A percentile compares a stretch with the other conserved stretches of the same genome.
Conservation (phyloP, 1,284 basidiomycete genomes). For the Testicularia cyperi region DNA sequence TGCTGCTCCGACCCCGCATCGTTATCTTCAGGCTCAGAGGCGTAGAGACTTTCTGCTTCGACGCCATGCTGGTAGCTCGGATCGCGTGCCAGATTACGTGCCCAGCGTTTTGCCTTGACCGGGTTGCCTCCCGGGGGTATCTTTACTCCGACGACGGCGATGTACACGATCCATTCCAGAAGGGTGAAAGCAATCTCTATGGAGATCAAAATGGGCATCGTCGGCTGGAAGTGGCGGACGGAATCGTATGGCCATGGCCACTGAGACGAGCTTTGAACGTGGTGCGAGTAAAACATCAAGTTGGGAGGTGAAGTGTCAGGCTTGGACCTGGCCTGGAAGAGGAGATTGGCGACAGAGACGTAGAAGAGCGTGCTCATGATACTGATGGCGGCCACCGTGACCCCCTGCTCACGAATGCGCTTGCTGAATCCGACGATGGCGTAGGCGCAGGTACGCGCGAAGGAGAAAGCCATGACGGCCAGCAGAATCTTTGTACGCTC, state of each 20-base stretch:
- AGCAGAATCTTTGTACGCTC: slow-evolving; percentile 19
- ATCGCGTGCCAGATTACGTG: slow-evolving; percentile 14
- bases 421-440: slow-evolving; percentile 36
- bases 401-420: slow-evolving; percentile 27
- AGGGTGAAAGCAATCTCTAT: slow-evolving; percentile 31
- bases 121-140: slow-evolving; percentile 36
- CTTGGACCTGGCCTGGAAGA: slow-evolving; percentile 33
- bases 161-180: slow-evolving; percentile 37
- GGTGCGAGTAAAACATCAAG: no score
- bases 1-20: slow-evolving; percentile 4
- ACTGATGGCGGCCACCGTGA: slow-evolving; percentile 34
- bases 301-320: background rate
- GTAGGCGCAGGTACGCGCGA: slow-evolving; percentile 14
- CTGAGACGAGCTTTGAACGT: background rate
- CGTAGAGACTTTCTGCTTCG: slow-evolving; percentile 28
- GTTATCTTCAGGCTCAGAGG: slow-evolving; percentile 4
- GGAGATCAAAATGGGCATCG: slow-evolving; percentile 28
- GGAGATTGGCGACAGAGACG: slow-evolving; percentile 37
- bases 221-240: slow-evolving; percentile 13
- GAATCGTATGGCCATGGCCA: slow-evolving; percentile 25
- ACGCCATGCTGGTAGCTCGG: slow-evolving; percentile 17
- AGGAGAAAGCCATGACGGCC: slow-evolving; percentile 20
- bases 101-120: slow-evolving; percentile 30
- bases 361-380: slow-evolving; percentile 40
- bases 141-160: slow-evolving; percentile 40